Base-by-base conservation (phyloP, 192 early-diverging fungal genomes). In the Backusella tarrabulga region DNA sequence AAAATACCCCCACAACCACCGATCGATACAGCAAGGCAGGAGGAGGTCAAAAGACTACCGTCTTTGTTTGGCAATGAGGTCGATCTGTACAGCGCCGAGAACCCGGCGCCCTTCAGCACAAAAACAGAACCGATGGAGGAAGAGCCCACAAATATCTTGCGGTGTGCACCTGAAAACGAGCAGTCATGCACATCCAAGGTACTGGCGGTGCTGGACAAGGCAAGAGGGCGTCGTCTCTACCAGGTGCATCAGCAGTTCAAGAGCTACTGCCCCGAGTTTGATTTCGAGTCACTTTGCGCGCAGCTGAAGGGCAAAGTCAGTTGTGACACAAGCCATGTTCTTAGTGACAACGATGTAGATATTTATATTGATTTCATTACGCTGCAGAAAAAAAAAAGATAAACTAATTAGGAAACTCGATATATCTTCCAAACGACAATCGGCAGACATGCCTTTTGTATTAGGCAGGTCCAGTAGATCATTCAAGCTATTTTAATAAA, bases 121-220 rank as follows among this genome's bases (percentile, higher is more conserved):
- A 21, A 21, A 17, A 14, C n/a, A 7, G 41, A 50, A n/a, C 26
- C 34, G 8, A 34, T 32, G 42, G 21, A 46, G 17, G 23, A 46
- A 17, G 71, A 72, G 50, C 46, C 46, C 6, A 23, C 14, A 1
- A 63, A 34, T 34, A 12, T 50, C 21, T 14, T 63, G 4, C 21
- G 29, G 42, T 72, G 71, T 50, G 71, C 71, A 8, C 71, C 71
- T 29, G 71, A 72, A 34, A 72, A 72, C 46, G 42, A 50, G n/a
- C 50, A 34, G 26, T 11, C 42, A 15, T 72, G 71, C 11, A 72
- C 21, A 19, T 17, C 23, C 15, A 72, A 72, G 42, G 29, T 72
- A 6, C 6, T 50, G 15, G 41, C 42, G 1, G 26, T 72, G 15
- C 4, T 72, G 23, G 71, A 72, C 5, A 41, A 29, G 23, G 71